Evolutionary conservation across 495 filamentous ascomycete genomes (phyloP), one percentile per base, ranked within the genome.

Genomic region (Penicillium chermesinum): DNA sequence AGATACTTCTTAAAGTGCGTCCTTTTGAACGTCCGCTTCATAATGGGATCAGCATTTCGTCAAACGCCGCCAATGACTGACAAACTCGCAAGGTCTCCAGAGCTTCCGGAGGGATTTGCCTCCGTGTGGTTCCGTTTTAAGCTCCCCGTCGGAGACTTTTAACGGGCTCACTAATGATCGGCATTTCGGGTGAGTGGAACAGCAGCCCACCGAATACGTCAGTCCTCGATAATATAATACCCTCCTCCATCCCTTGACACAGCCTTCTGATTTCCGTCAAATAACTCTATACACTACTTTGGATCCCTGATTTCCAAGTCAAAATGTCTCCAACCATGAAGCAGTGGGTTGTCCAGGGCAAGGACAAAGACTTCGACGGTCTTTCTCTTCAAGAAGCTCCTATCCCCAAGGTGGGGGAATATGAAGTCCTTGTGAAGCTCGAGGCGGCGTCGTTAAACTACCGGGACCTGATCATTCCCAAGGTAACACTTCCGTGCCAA

Each of bases 381-480:
- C 74, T 89, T 33, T 73, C 79, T 53, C 77, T 74, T 53, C 50
- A 70, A 39, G 75, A 75, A 9, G 75, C 64, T 0, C 62, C 75
- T 0, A 57, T 89, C 32, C 85, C 86, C 9, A 61, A 79, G 46
- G 54, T 83, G 5, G 83, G 82, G 36, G 85, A 87, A 32, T 77
- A 78, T 43, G 85, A 89, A 32, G 83, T 89, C 2, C 71, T 91
- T n/a, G 81, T 95, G 57, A 84, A 83, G 66, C 70, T 91, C 12
- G 73, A 83, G 46, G 87, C 78, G 16, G 85, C 80, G 1, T 89
- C 89, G 2, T 72, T 95, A 45, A 94, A 95, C 64, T 95, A 86
- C 67, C 81, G 89, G 44, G 89, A 93, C 57, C 67, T 91, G 41
- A 77, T 86, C 51, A 90, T 95, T 53, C 79, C 86, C 4, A 75